A percentile compares a stretch with the other conserved stretches of the same genome.
Conservation (phyloP, 1,284 basidiomycete genomes). For the Cryptococcus floricola region DNA sequence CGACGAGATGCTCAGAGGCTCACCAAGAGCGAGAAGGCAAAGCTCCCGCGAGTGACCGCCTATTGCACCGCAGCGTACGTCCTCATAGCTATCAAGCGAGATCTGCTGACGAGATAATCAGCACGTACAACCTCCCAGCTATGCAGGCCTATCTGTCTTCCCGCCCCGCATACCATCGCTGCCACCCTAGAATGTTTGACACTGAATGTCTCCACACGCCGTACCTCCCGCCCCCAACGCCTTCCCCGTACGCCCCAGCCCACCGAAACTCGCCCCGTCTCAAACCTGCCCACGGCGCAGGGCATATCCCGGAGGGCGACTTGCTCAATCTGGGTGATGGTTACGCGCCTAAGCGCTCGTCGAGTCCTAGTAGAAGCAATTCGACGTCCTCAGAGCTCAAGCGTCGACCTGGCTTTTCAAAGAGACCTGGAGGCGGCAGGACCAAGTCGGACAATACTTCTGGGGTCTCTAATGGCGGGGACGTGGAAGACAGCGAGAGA, state of each 20-base stretch:
- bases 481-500: slow-evolving; percentile 32
- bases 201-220: slow-evolving; percentile 49
- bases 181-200: slow-evolving; percentile 63
- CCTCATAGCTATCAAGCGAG: too few relatives aligned
- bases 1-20: slow-evolving; percentile 81
- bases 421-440: slow-evolving; percentile 51
- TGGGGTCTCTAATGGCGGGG: slow-evolving; percentile 49
- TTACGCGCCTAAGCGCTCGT: slow-evolving; percentile 7
- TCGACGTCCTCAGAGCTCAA: slow-evolving; percentile 18
- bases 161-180: slow-evolving; percentile 72
- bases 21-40: slow-evolving; percentile 91
- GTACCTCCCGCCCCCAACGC: slow-evolving; percentile 42
- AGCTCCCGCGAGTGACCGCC: slow-evolving; percentile 87
- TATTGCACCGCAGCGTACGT: slow-evolving; percentile 87
- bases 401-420: slow-evolving; percentile 41
- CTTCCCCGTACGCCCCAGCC: slow-evolving; percentile 10
- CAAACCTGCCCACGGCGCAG: slow-evolving; percentile 22
- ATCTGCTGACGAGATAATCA: slow-evolving; percentile 31
- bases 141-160: slow-evolving; percentile 84
- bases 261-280: slow-evolving; percentile 34
- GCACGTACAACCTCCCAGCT: slow-evolving; percentile 82
- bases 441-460: slow-evolving; percentile 44
- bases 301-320: slow-evolving; percentile 40
- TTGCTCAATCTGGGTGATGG: slow-evolving; percentile 39
- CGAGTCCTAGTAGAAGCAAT: slow-evolving; percentile 7